Percentiles rank a stretch among this genome's conserved stretches.
Evolutionary conservation across 2,329 filamentous ascomycete species (phyloP).

Genomic region (Anthostomella pinea): DNA sequence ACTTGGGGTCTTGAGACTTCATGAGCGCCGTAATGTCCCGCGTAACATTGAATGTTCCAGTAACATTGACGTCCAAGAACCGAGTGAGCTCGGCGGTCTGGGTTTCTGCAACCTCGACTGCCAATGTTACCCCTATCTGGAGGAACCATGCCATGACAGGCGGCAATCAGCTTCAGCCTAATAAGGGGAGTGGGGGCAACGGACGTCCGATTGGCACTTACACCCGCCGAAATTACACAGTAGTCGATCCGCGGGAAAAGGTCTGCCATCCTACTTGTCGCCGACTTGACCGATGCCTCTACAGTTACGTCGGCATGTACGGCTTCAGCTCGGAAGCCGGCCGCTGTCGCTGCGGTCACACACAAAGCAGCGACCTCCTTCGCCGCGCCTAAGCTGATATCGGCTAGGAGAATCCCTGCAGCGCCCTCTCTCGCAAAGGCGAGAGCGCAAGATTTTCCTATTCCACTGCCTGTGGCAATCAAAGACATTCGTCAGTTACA

Average conservation of each 20-base stretch:
- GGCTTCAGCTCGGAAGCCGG: conserved; percentile 11
- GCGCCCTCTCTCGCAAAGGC: conserved; percentile 15
- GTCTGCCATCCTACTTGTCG: conserved; percentile 3
- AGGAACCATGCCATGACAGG: too few relatives aligned
- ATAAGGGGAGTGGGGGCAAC: too few relatives aligned
- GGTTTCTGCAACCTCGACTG: too few relatives aligned
- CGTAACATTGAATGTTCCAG: conserved; percentile 16
- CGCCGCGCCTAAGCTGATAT: conserved; percentile 14
- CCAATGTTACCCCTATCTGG: too few relatives aligned
- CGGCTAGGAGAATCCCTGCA: conserved; percentile 12
- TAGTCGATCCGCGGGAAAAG: conserved; percentile 18
- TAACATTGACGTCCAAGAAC: conserved; percentile 8
- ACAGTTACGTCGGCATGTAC: conserved; percentile 8
- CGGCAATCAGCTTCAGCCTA: too few relatives aligned
- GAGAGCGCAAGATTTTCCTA: conserved; percentile 12
- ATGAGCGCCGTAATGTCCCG: conserved; percentile 7
- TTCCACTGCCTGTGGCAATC: conserved; percentile 13
- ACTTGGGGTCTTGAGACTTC: conserved; percentile 13
- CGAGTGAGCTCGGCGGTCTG: conserved; percentile 4
- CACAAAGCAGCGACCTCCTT: conserved; percentile 6
- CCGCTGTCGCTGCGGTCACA: conserved; percentile 6
- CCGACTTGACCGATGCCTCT: conserved; percentile 11
- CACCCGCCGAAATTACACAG: conserved; percentile 13
- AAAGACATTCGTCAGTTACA: background rate
- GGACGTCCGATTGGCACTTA: too few relatives aligned